These are phyloP conservation scores for Vaccinium macrocarpon DNA, from an alignment of 148 eudicot genomes.

Conservation along the genomic window DNA sequence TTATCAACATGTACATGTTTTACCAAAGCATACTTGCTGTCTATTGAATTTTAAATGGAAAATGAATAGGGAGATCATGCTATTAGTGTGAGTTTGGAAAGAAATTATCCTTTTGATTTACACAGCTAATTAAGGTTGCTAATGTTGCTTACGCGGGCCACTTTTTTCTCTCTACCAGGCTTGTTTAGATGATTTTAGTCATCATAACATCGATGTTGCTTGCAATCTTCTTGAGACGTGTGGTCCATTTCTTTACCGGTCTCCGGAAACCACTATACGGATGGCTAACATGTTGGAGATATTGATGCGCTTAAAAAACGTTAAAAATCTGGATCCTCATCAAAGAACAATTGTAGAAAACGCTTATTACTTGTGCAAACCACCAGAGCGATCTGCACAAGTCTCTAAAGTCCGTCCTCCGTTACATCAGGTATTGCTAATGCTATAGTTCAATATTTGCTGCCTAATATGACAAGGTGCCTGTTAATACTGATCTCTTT, in stretches of 20 bases:
- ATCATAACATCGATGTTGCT: constrained; percentile 95
- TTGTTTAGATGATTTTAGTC: constrained; percentile 92
- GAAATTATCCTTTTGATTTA: neutral
- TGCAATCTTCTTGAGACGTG: constrained; percentile 99
- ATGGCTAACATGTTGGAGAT: constrained; percentile 98
- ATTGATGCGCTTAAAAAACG: constrained; percentile 92
- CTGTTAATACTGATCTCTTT: neutral
- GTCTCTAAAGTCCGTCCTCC: constrained; percentile 93
- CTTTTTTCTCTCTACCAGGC: constrained; percentile 42
- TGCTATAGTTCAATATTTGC: neutral
- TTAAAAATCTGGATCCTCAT: constrained; percentile 95
- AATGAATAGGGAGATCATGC: neutral
- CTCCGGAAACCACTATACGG: constrained; percentile 84
- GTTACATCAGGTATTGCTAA: constrained; percentile 75
- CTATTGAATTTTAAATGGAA: neutral
- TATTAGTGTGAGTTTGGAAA: neutral
- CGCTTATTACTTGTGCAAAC: constrained; percentile 95
- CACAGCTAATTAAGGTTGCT: neutral
- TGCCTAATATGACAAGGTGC: neutral
- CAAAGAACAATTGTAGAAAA: constrained; percentile 95
- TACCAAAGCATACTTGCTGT: neutral
- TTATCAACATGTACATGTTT: neutral
- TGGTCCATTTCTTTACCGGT: constrained; percentile 88
- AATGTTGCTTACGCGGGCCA: neutral
- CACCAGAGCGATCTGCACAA: constrained; percentile 91